Base-by-base conservation (phyloP, 169 alveolate genomes). In the Cryptosporidium ubiquitum region DNA sequence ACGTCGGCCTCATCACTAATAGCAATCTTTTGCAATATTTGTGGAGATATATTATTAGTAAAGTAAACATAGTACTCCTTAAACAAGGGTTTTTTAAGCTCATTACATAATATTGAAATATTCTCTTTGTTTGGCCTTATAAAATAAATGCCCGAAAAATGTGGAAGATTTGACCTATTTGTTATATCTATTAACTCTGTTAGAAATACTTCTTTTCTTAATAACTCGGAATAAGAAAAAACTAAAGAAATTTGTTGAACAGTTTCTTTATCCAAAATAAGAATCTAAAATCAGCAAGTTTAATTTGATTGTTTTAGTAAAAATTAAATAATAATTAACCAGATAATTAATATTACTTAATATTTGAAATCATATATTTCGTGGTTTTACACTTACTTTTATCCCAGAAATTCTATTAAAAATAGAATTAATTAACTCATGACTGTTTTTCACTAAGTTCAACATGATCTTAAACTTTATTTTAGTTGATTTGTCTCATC, bases 191-290 rank as follows among this genome's bases (percentile, higher is more conserved):
- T 96, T 61, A 93, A 95, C 84, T 96, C 97, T 23, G 98, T 95
- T 70, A 97, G 91, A 85, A 96, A 95, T 9, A 97, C 98, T 64
- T 96, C 98, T 71, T 94, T 96, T 84, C 96, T 96, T 31, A 98
- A 91, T 6, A 97, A 94, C 73, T 95, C 93, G 16, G 98, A 92
- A 85, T 97, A 97, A 4, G 98, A 94, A 86, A 93, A 95, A 20
- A 96, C 97, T 20, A 98, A 89, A 20, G 99, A 96, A 52, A 98
- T 95, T 12, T 95, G 95, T 37, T 93, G 94, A 51, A 94, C 92
- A 14, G 99, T 97, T 71, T 96, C 98, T 55, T 92, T 93, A 85
- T 98, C 99, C 64, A 97, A 84, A 44, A 98, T 93, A 20, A 97
- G 91, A 42, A 97, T 97, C 95, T 98, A 95, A 68, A 92, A 44